Evolutionary conservation across 2,329 filamentous ascomycete genomes (phyloP).

Genomic region (Colletotrichum chlorophyti): DNA sequence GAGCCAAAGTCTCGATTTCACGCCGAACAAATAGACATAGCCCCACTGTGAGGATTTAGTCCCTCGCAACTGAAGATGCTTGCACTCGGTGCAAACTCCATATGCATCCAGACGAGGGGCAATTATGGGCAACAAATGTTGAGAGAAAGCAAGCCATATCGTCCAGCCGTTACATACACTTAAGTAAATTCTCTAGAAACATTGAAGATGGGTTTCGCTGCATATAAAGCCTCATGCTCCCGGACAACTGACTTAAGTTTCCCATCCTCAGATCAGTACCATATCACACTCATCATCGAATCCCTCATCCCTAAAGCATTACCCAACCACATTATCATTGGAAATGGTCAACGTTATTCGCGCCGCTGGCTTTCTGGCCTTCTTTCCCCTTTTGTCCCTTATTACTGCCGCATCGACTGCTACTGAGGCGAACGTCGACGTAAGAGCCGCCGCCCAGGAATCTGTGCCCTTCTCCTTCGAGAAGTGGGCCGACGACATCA

Average conservation of each 20-base stretch:
- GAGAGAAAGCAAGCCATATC: no score
- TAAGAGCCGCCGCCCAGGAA: neutral
- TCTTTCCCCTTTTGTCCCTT: neutral
- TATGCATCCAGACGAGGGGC: neutral
- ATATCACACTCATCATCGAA: neutral
- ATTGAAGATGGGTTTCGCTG: neutral
- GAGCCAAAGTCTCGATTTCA: no score
- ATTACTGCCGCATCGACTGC: neutral
- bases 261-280: neutral
- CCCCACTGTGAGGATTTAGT: neutral
- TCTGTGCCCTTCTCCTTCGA: constrained; percentile 15
- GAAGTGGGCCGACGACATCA: constrained; percentile 22
- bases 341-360: constrained; percentile 14
- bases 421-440: neutral
- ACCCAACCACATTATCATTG: no score
- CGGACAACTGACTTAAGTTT: neutral
- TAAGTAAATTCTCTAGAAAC: no score
- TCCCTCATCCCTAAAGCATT: neutral
- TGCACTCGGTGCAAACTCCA: neutral
- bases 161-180: neutral
- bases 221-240: neutral
- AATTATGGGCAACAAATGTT: neutral
- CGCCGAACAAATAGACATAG: neutral
- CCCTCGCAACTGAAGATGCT: neutral
- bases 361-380: constrained; percentile 7